A percentile compares a stretch with the other conserved stretches of the same genome.
phyloP scores from a whole-genome alignment of 2,329 filamentous ascomycete genomes.

The Alternaria metachromatica region DNA sequence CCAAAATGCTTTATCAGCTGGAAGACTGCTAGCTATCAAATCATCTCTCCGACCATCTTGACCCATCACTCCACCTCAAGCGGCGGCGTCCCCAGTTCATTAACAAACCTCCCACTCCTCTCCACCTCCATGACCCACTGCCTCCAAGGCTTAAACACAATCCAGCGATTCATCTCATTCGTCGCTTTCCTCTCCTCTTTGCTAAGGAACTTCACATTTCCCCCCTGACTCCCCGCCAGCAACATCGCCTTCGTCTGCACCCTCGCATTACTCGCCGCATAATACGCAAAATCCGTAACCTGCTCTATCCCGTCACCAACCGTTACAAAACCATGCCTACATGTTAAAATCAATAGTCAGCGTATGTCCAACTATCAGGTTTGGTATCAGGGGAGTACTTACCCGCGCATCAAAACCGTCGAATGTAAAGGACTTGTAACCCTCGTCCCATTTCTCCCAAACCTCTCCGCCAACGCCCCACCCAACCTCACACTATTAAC shows the following conservation, averaged over 20 bases:
- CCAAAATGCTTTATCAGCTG: no score
- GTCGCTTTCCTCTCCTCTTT: slow-evolving; percentile 44
- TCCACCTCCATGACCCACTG: slow-evolving; percentile 50
- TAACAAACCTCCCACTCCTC: slow-evolving; percentile 40
- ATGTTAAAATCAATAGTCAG: not conserved
- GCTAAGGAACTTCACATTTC: slow-evolving; percentile 30
- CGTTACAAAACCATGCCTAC: slow-evolving; percentile 49
- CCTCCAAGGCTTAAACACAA: slow-evolving; percentile 47
- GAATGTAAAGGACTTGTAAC: slow-evolving; percentile 31
- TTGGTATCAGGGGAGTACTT: no score
- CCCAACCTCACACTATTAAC: slow-evolving; percentile 30
- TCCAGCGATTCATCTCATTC: slow-evolving; percentile 40
- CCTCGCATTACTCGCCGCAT: slow-evolving; percentile 42
- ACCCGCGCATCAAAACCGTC: slow-evolving; percentile 47
- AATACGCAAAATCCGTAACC: slow-evolving; percentile 50
- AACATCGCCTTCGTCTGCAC: slow-evolving; percentile 46
- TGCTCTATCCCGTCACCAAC: slow-evolving; percentile 44
- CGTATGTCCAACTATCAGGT: no score
- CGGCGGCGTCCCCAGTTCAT: slow-evolving; percentile 32
- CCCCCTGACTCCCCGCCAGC: slow-evolving; percentile 22
- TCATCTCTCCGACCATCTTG: no score
- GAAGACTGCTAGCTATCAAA: no score
- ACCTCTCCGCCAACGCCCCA: slow-evolving; percentile 24
- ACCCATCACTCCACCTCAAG: not conserved
- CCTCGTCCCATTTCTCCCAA: slow-evolving; percentile 25